Evolutionary conservation across 495 filamentous ascomycete genomes (phyloP), one percentile per base, ranked within the genome.

Genomic region (Penicillium manginii): DNA sequence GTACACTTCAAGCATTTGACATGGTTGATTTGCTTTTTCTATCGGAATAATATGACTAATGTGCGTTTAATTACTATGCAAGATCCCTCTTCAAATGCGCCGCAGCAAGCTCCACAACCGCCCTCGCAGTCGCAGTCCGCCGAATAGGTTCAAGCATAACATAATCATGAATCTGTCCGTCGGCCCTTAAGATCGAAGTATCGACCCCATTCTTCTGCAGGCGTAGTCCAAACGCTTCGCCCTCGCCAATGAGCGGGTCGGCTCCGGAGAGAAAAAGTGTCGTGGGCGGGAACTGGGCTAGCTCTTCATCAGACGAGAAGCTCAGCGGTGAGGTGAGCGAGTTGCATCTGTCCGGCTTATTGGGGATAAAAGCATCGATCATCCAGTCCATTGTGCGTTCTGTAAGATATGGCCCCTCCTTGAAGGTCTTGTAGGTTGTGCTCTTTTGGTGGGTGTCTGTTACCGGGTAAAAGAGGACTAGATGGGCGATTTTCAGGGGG

Each of bases 71-170:
- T 17, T 43, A 17, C n/a, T 51, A 51, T 17, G 7, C 52, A 2
- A 54, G 14, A n/a, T 14, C 37, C 21, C 19, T 54, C 22, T 43
- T 43, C 37, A 54, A 54, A 29, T 43, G 37, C 14, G 42, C 21
- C 10, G 52, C 21, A 23, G 35, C 52, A 23, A 54, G 35, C 22
- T 54, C 22, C 29, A 54, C 37, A 43, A 54, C 35, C 14, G 37
- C 52, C 35, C 33, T 54, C 14, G 52, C 52, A 17, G 52, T 54
- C 1, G 37, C 37, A 22, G 35, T 54, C 14, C 14, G 5, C 1
- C 52, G 52, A 45, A 54, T 45, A 45, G 52, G 52, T 42, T 54
- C 52, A 54, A 54, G 52, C 35, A 54, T 54, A 32, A 43, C 37
- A 43, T 26, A 54, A 45, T 54, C 52, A 43, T 54, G 52, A 45